Evolutionary conservation across 495 filamentous ascomycete genomes (phyloP), one percentile per base, ranked within the genome.

Genomic region (Aspergillus wentii): DNA sequence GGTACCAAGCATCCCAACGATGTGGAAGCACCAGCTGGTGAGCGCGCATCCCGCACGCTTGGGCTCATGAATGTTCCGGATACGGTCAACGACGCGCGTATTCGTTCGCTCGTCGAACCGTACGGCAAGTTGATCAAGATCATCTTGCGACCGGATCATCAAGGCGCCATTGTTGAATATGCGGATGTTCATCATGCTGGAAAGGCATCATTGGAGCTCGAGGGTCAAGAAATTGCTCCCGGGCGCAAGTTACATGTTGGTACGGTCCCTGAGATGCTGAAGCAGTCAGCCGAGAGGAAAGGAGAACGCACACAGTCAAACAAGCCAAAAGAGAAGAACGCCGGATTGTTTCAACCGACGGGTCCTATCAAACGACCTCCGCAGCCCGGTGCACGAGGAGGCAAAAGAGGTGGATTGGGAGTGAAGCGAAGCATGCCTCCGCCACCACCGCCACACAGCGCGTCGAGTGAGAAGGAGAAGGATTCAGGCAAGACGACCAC

Each of bases 161-260:
- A 81, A 46, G 91, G 92, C n/a, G 92, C 89, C 8, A 82, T 90
- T 34, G 71, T 95, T 29, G 92, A 97, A 53, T 95, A 81, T 52
- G 67, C 63, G 8, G 79, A 85, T 44, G 70, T 83, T 8, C 64
- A 78, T 3, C 71, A 80, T 38, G 83, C 80, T 3, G 88, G 88
- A 27, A 84, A 82, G 56, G 90, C 90, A 0, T 66, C 76, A 0
- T 53, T 95, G 26, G 82, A 71, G 5, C 70, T 96, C 0, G 81
- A 94, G 30, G 82, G 83, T 0, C 57, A 72, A 31, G 82, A 88
- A 48, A 82, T 91, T 38, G 68, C 54, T 2, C 66, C 71, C 1
- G 86, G 82, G 6, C 69, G 76, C 14, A 78, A 66, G 22, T 70
- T 95, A 20, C 70, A 75, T 8, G 76, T 85, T 8, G 91, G 88